Conservation (phyloP, 2,329 filamentous ascomycete genomes). For the Capronia americana region DNA sequence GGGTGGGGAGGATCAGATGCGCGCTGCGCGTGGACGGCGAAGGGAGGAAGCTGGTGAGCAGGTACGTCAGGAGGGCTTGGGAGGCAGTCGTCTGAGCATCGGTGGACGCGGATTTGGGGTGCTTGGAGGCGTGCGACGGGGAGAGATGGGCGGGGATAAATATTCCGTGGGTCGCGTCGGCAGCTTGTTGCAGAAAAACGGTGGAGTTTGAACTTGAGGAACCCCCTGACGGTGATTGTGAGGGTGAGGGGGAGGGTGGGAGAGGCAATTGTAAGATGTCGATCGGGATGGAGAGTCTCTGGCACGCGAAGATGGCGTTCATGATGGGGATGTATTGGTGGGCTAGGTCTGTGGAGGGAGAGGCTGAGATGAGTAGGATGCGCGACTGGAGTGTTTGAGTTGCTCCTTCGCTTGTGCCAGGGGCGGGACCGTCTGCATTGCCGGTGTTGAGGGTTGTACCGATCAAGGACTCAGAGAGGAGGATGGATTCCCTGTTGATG, state of each 20-base stretch:
- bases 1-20: slow-evolving; percentile 77
- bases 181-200: slow-evolving; percentile 92
- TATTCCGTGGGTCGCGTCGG: slow-evolving; percentile 72
- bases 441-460: slow-evolving; percentile 44
- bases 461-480: slow-evolving; percentile 65
- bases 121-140: slow-evolving; percentile 1
- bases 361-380: slow-evolving; percentile 89
- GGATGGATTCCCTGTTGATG: slow-evolving; percentile 81
- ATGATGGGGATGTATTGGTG: slow-evolving; percentile 97
- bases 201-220: slow-evolving; percentile 52
- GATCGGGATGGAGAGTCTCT: slow-evolving; percentile 84
- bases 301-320: slow-evolving; percentile 96
- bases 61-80: slow-evolving; percentile 81
- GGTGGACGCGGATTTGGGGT: slow-evolving; percentile 28
- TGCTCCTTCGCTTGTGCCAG: slow-evolving; percentile 46
- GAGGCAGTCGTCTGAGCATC: slow-evolving; percentile 50
- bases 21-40: slow-evolving; percentile 66
- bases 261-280: slow-evolving; percentile 79
- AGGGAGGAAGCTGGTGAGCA: slow-evolving; percentile 92
- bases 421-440: slow-evolving; percentile 35
- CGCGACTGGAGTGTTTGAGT: slow-evolving; percentile 68
- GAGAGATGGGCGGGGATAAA: slow-evolving; percentile 63
- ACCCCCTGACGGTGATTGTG: background rate
- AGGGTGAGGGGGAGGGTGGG: slow-evolving; percentile 7
- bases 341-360: slow-evolving; percentile 83